phyloP scores from a whole-genome alignment of 768 basidiomycete genomes.

The Lepiota brunneoincarnata region DNA sequence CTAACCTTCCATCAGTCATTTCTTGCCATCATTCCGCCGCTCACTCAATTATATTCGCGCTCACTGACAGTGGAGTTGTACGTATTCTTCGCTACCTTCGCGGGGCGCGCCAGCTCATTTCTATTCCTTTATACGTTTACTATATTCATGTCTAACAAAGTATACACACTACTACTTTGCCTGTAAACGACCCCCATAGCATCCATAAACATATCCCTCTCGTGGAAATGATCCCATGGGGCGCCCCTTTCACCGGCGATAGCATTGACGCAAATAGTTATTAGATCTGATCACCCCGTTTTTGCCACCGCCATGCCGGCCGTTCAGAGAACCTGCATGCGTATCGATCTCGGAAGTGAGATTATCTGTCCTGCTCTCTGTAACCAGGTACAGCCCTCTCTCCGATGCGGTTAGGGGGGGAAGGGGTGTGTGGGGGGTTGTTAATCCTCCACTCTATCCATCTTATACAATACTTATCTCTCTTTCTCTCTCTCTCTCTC shows the following conservation, averaged over 20 bases:
- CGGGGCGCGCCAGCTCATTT: neutral
- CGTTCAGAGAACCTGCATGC: constrained; percentile 4
- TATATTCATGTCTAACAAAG: neutral
- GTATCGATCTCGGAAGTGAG: constrained; percentile 9
- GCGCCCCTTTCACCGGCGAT: constrained; percentile 3
- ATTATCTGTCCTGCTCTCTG: constrained; percentile 3
- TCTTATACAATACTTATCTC: neutral
- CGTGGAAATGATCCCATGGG: constrained; percentile 6
- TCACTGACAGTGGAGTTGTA: constrained; percentile 9
- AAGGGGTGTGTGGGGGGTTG: neutral
- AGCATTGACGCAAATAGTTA: constrained; percentile 1
- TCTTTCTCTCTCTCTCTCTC: too few species aligned
- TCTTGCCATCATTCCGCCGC: constrained; percentile 13
- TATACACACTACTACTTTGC: neutral
- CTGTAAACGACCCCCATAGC: neutral
- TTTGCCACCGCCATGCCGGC: constrained; percentile 10
- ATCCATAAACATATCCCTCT: constrained; percentile 5
- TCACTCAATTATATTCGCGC: constrained; percentile 10
- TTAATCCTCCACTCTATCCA: neutral
- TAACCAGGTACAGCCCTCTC: constrained; percentile 1
- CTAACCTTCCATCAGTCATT: constrained; percentile 20
- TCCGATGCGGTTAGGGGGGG: neutral
- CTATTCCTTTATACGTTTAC: neutral
- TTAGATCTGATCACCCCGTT: constrained; percentile 1
- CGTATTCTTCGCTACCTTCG: constrained; percentile 6